Conservation (phyloP, 345 rosid species). For the Balakata baccata region DNA sequence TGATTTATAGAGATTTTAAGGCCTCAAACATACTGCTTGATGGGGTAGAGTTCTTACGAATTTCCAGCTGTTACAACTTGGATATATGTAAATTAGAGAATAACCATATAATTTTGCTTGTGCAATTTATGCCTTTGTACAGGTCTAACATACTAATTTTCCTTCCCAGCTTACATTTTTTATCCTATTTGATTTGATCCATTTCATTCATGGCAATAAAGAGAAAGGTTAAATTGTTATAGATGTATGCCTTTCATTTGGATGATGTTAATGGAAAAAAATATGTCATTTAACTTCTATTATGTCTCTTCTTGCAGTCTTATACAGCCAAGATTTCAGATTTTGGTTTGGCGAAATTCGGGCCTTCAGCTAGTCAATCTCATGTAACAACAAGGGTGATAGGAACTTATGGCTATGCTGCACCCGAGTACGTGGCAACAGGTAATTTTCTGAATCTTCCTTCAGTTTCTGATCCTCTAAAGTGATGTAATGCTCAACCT, state of each 20-base stretch:
- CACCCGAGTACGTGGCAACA: constrained; percentile 97
- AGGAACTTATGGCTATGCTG: constrained; percentile 94
- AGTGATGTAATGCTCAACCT: not conserved
- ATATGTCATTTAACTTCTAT: not conserved
- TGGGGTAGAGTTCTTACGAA: constrained; percentile 45
- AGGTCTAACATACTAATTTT: too few species aligned
- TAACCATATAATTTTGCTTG: not conserved
- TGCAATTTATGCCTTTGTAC: not conserved
- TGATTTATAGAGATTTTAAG: constrained; percentile 88
- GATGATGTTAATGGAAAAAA: not conserved
- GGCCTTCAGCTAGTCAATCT: constrained; percentile 95
- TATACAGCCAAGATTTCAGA: constrained; percentile 89
- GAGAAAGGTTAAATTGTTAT: not conserved
- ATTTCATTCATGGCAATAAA: not conserved
- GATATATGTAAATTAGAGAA: not conserved
- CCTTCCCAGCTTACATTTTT: not conserved
- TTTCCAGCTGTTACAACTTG: not conserved
- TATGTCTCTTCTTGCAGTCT: constrained; percentile 44
- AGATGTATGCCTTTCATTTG: not conserved
- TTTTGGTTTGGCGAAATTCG: constrained; percentile 88
- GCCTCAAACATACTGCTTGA: constrained; percentile 90
- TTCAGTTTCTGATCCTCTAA: not conserved
- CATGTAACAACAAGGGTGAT: constrained; percentile 92
- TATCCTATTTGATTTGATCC: not conserved
- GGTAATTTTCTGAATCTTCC: constrained; percentile 37